Base-by-base conservation (phyloP, 352 stramenopile species). In the Globisporangium rhizosaccharum region DNA sequence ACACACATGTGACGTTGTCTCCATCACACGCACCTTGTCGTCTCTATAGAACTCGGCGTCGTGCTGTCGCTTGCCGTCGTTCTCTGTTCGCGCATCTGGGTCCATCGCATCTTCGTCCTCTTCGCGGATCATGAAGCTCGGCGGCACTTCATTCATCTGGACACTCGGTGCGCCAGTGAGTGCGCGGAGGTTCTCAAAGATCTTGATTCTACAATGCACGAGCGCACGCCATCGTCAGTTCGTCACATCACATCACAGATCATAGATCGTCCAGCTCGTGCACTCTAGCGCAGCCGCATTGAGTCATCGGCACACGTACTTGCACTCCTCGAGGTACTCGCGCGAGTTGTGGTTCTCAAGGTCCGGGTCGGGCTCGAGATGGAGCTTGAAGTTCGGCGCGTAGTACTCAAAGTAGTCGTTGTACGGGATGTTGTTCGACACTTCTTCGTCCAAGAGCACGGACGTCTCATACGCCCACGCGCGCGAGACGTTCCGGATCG, bases 331-430 rank as follows among this genome's bases (percentile, higher is more conserved):
- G 45, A 94, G 63, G 53, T 95, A 95, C 54, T 91, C 85, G 49
- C 68, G 79, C n/a, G 82, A 87, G 62, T 95, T 95, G 46, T 65
- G 71, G 58, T 95, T 94, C 49, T 93, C 81, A 25, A 92, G 63
- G 15, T 94, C 81, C 20, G 70, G 61, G 51, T 92, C 82, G 12
- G 80, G 79, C 54, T 94, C 84, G 10, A 95, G 63, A 53, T 95
- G 86, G 39, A 95, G 65, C 60, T 95, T 95, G 63, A 94, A 95
- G 41, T 73, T 85, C 26, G 86, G 86, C 5, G 82, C 79, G 73
- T 98, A 99, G 77, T 99, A 99, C 74, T 99, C 97, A 75, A 98
- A 99, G 81, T 99, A 99, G 72, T 99, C 96, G 79, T 99, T 99
- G 82, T 98, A 99, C 5, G 97, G 97, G 71, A 99, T 98, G 11